Conservation (phyloP, 139 green algal genomes). For the Asterochloris sp. region DNA sequence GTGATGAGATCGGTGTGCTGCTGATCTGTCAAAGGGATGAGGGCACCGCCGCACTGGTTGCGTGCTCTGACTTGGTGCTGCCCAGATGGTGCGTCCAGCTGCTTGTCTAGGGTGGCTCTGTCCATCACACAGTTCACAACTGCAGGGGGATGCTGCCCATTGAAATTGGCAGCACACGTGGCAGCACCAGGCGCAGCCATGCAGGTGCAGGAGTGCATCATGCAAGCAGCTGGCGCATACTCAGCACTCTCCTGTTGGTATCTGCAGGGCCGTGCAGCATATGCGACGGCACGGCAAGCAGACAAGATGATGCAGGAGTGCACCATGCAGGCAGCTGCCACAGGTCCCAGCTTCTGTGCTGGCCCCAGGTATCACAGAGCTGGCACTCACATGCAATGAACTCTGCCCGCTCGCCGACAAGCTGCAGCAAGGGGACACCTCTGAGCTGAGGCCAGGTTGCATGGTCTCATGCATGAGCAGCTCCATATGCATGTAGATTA, state of each 20-base stretch:
- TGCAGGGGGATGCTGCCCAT: not conserved
- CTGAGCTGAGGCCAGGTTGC: too few relatives aligned
- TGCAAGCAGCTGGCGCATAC: not conserved
- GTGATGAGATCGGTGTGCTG: slow-evolving; percentile 24
- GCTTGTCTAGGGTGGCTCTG: slow-evolving; percentile 6
- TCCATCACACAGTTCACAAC: slow-evolving; percentile 24
- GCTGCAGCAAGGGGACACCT: too few relatives aligned
- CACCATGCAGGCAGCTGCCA: too few relatives aligned
- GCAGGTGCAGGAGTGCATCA: too few relatives aligned
- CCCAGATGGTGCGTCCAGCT: slow-evolving; percentile 3
- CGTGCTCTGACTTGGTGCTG: slow-evolving; percentile 9
- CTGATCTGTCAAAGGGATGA: slow-evolving; percentile 18
- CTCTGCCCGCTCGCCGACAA: too few relatives aligned
- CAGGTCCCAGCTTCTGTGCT: too few relatives aligned
- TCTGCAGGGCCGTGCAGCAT: too few relatives aligned
- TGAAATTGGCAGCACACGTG: slow-evolving; percentile 1
- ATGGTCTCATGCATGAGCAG: too few relatives aligned
- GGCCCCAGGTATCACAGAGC: too few relatives aligned
- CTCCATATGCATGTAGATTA: too few relatives aligned
- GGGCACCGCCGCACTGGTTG: not conserved
- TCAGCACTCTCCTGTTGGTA: not conserved
- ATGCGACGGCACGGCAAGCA: not conserved
- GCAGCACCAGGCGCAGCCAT: not conserved
- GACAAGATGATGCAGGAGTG: too few relatives aligned
- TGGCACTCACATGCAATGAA: too few relatives aligned